Evolutionary conservation across 2,329 filamentous ascomycete genomes (phyloP).

Genomic region (Paraphaeosphaeria sporulosa): DNA sequence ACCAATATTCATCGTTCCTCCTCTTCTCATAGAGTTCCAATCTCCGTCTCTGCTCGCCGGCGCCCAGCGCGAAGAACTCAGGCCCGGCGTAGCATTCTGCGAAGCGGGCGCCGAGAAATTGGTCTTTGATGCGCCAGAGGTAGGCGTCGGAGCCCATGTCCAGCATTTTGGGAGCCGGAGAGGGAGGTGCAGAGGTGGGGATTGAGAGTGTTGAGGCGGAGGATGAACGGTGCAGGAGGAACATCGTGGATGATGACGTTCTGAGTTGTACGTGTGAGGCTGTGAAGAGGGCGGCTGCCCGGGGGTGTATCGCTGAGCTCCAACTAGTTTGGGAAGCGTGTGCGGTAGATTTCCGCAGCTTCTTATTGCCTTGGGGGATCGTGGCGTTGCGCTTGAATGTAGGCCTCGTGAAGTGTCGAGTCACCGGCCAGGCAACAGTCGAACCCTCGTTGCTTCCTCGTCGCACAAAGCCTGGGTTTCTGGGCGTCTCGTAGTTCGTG

Average conservation of each 20-base stretch:
- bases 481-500: too few species aligned
- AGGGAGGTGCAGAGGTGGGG: not conserved
- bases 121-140: constrained; percentile 13
- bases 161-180: not conserved
- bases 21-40: constrained; percentile 1
- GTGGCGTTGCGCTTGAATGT: not conserved
- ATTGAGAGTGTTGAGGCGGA: not conserved
- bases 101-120: constrained; percentile 8
- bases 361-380: not conserved
- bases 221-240: too few species aligned
- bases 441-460: too few species aligned
- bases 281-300: too few species aligned
- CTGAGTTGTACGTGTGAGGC: too few species aligned
- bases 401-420: not conserved
- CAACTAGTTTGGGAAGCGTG: too few species aligned
- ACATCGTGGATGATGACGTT: too few species aligned
- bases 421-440: constrained; percentile 1
- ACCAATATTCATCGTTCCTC: constrained; percentile 10
- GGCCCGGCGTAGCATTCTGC: not conserved
- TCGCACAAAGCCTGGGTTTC: not conserved
- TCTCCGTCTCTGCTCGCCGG: constrained; percentile 1
- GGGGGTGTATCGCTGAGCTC: too few species aligned
- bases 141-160: constrained; percentile 12
- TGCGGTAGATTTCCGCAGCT: too few species aligned
- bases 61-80: not conserved